These are phyloP conservation scores for Sextonia rubra DNA, from an alignment of 164 flowering plant genomes.

Conservation along the genomic window DNA sequence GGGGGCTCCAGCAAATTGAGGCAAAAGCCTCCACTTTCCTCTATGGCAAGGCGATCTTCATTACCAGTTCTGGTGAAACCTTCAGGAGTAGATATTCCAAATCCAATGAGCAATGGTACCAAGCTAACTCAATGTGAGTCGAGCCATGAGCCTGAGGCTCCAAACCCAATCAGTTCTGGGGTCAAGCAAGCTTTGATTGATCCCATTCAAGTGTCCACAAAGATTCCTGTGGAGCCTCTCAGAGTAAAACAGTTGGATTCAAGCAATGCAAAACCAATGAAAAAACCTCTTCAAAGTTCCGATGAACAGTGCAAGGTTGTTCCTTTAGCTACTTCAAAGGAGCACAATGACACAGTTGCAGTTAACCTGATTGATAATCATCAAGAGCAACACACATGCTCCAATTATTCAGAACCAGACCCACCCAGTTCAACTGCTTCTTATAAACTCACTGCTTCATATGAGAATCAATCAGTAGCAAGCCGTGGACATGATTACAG, in stretches of 20 bases:
- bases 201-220: slow-evolving; percentile 22
- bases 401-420: slow-evolving; percentile 28
- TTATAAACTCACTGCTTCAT: slow-evolving; percentile 22
- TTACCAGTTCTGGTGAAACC: slow-evolving; percentile 50
- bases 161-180: slow-evolving; percentile 19
- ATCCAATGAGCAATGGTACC: slow-evolving; percentile 12
- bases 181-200: slow-evolving; percentile 15
- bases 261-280: slow-evolving; percentile 59
- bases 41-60: slow-evolving; percentile 43
- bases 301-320: slow-evolving; percentile 41
- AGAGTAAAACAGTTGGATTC: slow-evolving; percentile 43
- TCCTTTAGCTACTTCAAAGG: slow-evolving; percentile 24
- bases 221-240: slow-evolving; percentile 19
- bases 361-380: slow-evolving; percentile 7
- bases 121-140: slow-evolving; percentile 29
- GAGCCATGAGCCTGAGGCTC: slow-evolving; percentile 28
- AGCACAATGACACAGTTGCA: slow-evolving; percentile 6
- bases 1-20: slow-evolving; percentile 36
- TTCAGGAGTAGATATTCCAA: slow-evolving; percentile 31
- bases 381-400: slow-evolving; percentile 21
- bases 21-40: slow-evolving; percentile 58
- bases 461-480: slow-evolving; percentile 24
- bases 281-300: slow-evolving; percentile 47
- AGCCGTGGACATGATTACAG: slow-evolving; percentile 17
- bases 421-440: slow-evolving; percentile 25